Evolutionary conservation across 2,329 filamentous ascomycete species (phyloP).

Genomic region (Drechslera avenae): DNA sequence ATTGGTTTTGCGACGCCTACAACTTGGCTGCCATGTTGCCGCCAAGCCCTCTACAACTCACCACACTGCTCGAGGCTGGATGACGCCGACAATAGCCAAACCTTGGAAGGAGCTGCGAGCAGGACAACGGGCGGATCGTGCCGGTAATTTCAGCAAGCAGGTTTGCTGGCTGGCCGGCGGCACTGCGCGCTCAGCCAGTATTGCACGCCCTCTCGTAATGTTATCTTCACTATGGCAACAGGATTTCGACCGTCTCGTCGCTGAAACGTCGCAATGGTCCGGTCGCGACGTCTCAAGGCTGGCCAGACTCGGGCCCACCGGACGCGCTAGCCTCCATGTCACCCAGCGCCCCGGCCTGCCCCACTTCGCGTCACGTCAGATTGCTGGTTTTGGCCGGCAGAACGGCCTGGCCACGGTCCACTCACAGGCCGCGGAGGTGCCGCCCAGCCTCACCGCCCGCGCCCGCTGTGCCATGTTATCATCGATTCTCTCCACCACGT

Average conservation of each 20-base stretch:
- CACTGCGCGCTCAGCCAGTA: conserved; percentile 1
- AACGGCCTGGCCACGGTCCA: conserved; percentile 26
- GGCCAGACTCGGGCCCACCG: conserved; percentile 27
- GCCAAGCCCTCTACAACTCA: too few relatives aligned
- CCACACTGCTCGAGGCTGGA: background rate
- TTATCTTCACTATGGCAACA: conserved; percentile 2
- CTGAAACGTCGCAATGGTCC: conserved; percentile 26
- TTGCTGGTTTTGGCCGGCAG: conserved; percentile 33
- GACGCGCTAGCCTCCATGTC: conserved; percentile 26
- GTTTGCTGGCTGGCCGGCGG: background rate
- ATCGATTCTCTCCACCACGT: conserved; percentile 34
- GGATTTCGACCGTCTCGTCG: conserved; percentile 14
- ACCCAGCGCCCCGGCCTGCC: conserved; percentile 23
- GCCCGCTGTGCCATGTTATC: conserved; percentile 8
- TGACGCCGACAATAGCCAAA: conserved; percentile 1
- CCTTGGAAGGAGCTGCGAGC: background rate
- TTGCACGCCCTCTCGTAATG: conserved; percentile 5
- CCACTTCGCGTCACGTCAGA: conserved; percentile 33
- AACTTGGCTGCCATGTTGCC: conserved; percentile 9
- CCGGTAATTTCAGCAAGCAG: background rate
- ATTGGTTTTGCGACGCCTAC: conserved; percentile 17
- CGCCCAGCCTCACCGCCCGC: conserved; percentile 27
- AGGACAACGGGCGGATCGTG: background rate
- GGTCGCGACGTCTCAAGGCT: conserved; percentile 12
- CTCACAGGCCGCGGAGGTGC: conserved; percentile 11